Evolutionary conservation across 2,329 filamentous ascomycete species (phyloP).

Genomic region (Cladophialophora carrionii): DNA sequence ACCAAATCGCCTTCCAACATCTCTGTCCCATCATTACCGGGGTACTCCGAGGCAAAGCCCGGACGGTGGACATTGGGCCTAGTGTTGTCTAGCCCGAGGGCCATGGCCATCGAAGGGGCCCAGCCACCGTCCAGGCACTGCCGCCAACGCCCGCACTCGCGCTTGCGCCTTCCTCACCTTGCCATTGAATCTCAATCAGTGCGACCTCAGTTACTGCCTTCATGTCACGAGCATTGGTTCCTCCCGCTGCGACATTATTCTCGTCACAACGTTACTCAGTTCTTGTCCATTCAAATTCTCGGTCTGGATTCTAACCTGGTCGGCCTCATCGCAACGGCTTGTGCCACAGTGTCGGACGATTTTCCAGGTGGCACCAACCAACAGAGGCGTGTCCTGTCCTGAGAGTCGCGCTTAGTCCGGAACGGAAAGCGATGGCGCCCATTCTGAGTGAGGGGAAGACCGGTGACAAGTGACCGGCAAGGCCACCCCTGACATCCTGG

Average conservation of each 20-base stretch:
- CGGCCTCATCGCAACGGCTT: conserved; percentile 29
- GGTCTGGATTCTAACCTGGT: conserved; percentile 28
- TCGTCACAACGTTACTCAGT: conserved; percentile 31
- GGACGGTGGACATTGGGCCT: conserved; percentile 7
- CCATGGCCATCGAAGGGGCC: not conserved
- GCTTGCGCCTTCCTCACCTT: not conserved
- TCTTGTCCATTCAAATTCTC: conserved; percentile 28
- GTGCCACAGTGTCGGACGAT: conserved; percentile 35
- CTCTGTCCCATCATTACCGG: not conserved
- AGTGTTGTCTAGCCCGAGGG: not conserved
- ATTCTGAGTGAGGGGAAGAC: conserved; percentile 19
- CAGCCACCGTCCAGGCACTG: conserved; percentile 9
- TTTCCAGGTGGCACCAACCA: conserved; percentile 34
- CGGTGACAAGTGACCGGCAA: conserved; percentile 27
- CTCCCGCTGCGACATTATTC: conserved; percentile 14
- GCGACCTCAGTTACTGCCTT: conserved; percentile 12
- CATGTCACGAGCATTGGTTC: conserved; percentile 18
- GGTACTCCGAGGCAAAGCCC: conserved; percentile 13
- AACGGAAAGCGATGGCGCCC: conserved; percentile 23
- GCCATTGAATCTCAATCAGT: conserved; percentile 15
- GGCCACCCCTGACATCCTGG: conserved; percentile 13
- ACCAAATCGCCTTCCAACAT: not conserved
- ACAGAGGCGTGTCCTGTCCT: conserved; percentile 23
- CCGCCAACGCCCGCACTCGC: not conserved
- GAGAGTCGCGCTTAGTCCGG: conserved; percentile 32